phyloP scores from a whole-genome alignment of 2,329 filamentous ascomycete species.

The Sporothrix sp. region DNA sequence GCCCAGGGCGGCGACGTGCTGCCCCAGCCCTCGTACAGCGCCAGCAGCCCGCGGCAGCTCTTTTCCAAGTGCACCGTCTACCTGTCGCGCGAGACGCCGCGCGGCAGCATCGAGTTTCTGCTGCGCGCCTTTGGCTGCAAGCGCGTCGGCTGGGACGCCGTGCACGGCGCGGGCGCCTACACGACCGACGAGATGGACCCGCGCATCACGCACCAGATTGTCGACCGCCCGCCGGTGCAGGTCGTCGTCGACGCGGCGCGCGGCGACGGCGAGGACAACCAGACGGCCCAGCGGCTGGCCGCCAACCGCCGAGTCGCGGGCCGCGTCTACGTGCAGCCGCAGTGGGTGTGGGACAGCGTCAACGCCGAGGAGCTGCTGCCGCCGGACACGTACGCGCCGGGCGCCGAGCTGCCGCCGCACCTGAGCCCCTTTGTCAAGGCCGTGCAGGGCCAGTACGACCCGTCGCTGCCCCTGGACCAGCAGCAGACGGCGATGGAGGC shows the following conservation, averaged over 20 bases:
- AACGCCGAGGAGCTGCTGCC: conserved; percentile 85
- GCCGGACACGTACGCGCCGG: conserved; percentile 80
- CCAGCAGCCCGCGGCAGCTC: conserved; percentile 59
- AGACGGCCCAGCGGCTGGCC: conserved; percentile 48
- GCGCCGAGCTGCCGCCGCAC: conserved; percentile 83
- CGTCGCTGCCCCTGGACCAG: conserved; percentile 72
- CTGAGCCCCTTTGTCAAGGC: conserved; percentile 91
- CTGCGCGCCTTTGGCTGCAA: conserved; percentile 92
- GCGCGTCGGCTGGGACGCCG: conserved; percentile 86
- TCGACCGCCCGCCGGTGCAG: conserved; percentile 75
- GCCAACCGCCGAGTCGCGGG: conserved; percentile 74
- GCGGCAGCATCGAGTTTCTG: conserved; percentile 84
- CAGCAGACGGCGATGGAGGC: conserved; percentile 84
- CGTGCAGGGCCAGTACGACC: conserved; percentile 82
- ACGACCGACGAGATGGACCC: conserved; percentile 82
- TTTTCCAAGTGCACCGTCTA: conserved; percentile 88
- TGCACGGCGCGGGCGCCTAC: conserved; percentile 84
- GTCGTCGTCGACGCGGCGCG: conserved; percentile 41
- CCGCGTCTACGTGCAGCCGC: conserved; percentile 85
- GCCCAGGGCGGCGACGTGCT: conserved; percentile 79
- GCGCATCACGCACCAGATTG: conserved; percentile 89
- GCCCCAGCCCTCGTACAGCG: conserved; percentile 61
- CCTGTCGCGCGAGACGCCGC: conserved; percentile 85
- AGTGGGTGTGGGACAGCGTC: conserved; percentile 97
- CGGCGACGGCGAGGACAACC: conserved; percentile 44